phyloP scores from a whole-genome alignment of 129 eudicot species.

The Chrysanthemum seticuspe region DNA sequence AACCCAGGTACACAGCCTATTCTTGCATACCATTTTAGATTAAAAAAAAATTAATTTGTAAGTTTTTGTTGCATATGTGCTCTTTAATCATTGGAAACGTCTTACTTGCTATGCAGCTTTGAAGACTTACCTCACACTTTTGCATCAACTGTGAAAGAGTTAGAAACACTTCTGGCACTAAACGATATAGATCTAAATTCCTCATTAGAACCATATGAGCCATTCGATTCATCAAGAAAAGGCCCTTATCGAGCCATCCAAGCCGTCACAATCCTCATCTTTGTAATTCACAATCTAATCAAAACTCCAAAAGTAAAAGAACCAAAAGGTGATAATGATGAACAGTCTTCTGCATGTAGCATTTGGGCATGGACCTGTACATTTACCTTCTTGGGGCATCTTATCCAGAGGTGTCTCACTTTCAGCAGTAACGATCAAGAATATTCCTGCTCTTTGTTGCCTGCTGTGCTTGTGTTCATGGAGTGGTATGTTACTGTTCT shows the following conservation, averaged over 20 bases:
- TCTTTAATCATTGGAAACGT: slow-evolving; percentile 8
- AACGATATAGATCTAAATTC: slow-evolving; percentile 46
- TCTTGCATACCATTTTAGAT: slow-evolving; percentile 8
- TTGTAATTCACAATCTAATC: slow-evolving; percentile 46
- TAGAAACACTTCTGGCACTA: slow-evolving; percentile 56
- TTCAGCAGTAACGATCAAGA: slow-evolving; percentile 16
- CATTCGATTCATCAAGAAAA: slow-evolving; percentile 55
- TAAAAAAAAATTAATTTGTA: background rate
- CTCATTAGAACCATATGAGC: slow-evolving; percentile 58
- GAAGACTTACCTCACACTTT: slow-evolving; percentile 68
- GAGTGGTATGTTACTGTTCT: slow-evolving; percentile 73
- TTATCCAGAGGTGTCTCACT: slow-evolving; percentile 55
- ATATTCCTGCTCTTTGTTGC: slow-evolving; percentile 49
- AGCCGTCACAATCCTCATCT: slow-evolving; percentile 56
- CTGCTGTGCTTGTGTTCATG: slow-evolving; percentile 60
- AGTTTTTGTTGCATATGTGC: background rate
- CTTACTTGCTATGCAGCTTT: slow-evolving; percentile 48
- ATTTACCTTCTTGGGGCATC: slow-evolving; percentile 72
- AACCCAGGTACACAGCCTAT: slow-evolving; percentile 51
- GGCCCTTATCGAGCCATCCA: slow-evolving; percentile 95
- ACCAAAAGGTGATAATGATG: slow-evolving; percentile 28
- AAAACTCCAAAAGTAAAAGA: slow-evolving; percentile 31
- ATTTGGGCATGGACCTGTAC: slow-evolving; percentile 60
- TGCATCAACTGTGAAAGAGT: slow-evolving; percentile 54
- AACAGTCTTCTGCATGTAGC: slow-evolving; percentile 31